Conservation (phyloP, 139 green algal species). For the Coelastrella sp. region DNA sequence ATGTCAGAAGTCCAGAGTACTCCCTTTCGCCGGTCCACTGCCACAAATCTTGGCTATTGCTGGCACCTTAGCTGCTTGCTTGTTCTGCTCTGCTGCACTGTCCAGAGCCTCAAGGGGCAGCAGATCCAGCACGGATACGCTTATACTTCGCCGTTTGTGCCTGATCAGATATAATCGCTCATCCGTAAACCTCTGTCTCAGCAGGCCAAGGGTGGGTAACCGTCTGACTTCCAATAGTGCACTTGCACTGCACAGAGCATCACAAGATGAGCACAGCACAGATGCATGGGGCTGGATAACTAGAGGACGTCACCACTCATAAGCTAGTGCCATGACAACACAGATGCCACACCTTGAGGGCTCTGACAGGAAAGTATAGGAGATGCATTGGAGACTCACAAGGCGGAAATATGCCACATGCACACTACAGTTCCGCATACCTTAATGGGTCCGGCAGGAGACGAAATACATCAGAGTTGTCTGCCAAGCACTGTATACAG, state of each 20-base stretch:
- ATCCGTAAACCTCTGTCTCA: constrained; percentile 55
- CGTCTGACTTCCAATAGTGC: constrained; percentile 75
- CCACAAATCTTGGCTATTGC: constrained; percentile 25
- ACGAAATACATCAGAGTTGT: constrained; percentile 67
- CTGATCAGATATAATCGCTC: constrained; percentile 71
- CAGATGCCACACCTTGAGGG: no score
- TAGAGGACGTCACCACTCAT: background rate
- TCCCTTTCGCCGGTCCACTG: background rate
- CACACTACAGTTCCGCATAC: constrained; percentile 7
- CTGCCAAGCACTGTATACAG: constrained; percentile 64
- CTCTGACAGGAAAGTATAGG: no score
- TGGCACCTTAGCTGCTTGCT: background rate
- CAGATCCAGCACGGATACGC: constrained; percentile 21
- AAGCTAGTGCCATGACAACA: no score
- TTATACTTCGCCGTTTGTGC: constrained; percentile 60
- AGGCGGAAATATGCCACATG: no score
- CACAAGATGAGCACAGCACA: no score
- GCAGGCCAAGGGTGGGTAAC: constrained; percentile 60
- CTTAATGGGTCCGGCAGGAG: constrained; percentile 69
- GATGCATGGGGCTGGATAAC: background rate
- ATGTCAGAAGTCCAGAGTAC: constrained; percentile 3
- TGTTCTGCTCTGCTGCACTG: background rate
- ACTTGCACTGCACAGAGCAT: constrained; percentile 54
- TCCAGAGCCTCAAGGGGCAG: constrained; percentile 27
- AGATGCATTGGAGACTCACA: no score